Base-by-base conservation (phyloP, 768 basidiomycete species). In the Trametes sanguinea region DNA sequence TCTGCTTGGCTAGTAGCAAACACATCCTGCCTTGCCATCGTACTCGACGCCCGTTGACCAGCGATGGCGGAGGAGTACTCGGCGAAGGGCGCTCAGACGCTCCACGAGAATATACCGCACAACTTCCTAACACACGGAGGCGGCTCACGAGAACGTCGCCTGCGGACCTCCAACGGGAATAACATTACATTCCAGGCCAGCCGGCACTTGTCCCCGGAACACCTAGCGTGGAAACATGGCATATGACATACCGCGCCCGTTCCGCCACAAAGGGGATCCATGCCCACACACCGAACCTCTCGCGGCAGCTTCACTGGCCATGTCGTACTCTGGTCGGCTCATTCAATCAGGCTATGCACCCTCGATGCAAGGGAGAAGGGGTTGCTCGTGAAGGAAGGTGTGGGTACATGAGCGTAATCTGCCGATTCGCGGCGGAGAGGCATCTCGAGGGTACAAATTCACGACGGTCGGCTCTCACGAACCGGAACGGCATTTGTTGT, bases 181-280 rank as follows among this genome's bases (percentile, higher is more conserved):
- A 51, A 22, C 39, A 27, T 11, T 30, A n/a, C 39, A 54, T 44
- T 61, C 60, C 44, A 51, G 60, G 37, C 60, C 60, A 40, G 29
- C 60, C 60, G 60, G 60, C 42, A 37, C 17, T 46, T 45, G 46
- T 45, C 54, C 32, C 60, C 60, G 60, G 60, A 55, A 22, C 47
- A 51, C 54, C 60, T 48, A 29, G 45, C 53, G 47, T 54, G 57
- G 60, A 61, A 54, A 35, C 54, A 37, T 39, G 54, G 51, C 60
- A 61, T 56, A 50, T 61, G 60, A 61, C 60, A 44, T 56, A 52
- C 59, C 46, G 47, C 40, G 22, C 17, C 53, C 47, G 47, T 35
- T 44, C 60, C 54, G 54, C 48, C 60, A 44, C 60, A 17, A 55
- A 40, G 46, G 35, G 32, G 16, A 50, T 10, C 11, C 29, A 33